Base-by-base conservation (phyloP, 352 stramenopile genomes). In the Globisporangium spiculum region DNA sequence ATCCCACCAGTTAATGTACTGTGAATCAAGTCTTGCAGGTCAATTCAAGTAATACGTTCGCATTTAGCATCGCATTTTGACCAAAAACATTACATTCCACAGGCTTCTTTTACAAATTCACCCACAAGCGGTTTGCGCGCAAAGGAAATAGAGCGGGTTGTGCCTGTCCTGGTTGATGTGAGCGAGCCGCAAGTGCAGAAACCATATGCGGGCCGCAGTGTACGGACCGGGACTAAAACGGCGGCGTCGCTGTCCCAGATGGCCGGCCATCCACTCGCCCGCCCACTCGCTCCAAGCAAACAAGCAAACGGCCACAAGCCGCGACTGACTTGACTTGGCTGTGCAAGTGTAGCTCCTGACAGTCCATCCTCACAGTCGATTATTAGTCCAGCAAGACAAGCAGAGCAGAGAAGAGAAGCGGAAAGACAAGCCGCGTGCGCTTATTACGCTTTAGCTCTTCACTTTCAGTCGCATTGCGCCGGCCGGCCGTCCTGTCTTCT, bases 81-180 rank as follows among this genome's bases (percentile, higher is more conserved):
- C 18, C 2, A 20, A 18, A 46, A 18, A 46, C 4, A 46, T 46
- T 5, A 20, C 20, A 46, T 50, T 50, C 14, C 16, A 50, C 14
- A 50, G 41, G 16, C 6, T 20, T 5, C 16, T 50, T 50, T 50
- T 50, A 50, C 41, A 50, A 20, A 7, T 50, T 50, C 41, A 50
- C 41, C 41, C 41, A 50, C 41, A 50, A 50, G 41, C 8, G 41
- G 38, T 18, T 46, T 46, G 38, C 18, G 38, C 5, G n/a, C 8
- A 20, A 16, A 16, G 22, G 3, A 57, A 57, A 57, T 57, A 57
- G 52, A 57, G 52, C 52, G 52, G 52, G 52, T 57, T 58, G 26
- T 24, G 10, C 16, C 24, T 26, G 20, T 50, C 41, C 41, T 22
- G 16, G 41, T 50, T 50, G 6, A 50, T 50, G 41, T 14, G 41